These are phyloP conservation scores for Hemisphaericaspora xylofermentans DNA, from an alignment of 1,139 yeast genomes.

Conservation along the genomic window DNA sequence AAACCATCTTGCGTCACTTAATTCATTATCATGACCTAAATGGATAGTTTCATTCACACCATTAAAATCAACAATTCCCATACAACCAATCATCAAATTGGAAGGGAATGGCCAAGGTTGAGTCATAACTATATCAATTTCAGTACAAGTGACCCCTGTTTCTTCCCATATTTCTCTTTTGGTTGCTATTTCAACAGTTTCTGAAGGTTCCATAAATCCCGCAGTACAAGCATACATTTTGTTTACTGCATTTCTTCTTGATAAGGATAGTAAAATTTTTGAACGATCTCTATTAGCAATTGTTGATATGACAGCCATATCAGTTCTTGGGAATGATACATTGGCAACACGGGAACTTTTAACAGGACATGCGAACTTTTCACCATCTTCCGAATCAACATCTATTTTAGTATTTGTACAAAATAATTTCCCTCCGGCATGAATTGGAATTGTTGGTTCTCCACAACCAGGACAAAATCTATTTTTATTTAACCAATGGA, in stretches of 20 bases:
- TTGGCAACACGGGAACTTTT: slow-evolving; percentile 54
- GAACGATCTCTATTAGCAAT: slow-evolving; percentile 61
- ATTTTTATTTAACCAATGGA: slow-evolving; percentile 81
- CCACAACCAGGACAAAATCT: slow-evolving; percentile 92
- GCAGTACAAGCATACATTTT: slow-evolving; percentile 82
- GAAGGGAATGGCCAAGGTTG: slow-evolving; percentile 99
- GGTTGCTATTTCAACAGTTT: slow-evolving; percentile 85
- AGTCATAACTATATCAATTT: slow-evolving; percentile 60
- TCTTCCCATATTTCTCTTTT: slow-evolving; percentile 94
- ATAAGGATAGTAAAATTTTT: slow-evolving; percentile 70
- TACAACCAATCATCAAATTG: slow-evolving; percentile 88
- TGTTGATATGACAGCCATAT: slow-evolving; percentile 82
- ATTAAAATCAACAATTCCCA: slow-evolving; percentile 68
- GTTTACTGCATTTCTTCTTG: slow-evolving; percentile 50
- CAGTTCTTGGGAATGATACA: slow-evolving; percentile 88
- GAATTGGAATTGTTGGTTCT: slow-evolving; percentile 59
- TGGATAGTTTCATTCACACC: slow-evolving; percentile 61
- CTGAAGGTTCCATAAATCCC: slow-evolving; percentile 95
- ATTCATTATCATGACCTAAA: slow-evolving; percentile 80
- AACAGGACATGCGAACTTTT: slow-evolving; percentile 49
- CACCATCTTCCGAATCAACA: slow-evolving; percentile 16
- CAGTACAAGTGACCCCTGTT: slow-evolving; percentile 72
- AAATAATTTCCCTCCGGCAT: slow-evolving; percentile 77
- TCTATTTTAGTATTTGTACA: slow-evolving; percentile 46
- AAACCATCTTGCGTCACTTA: slow-evolving; percentile 85